Evolutionary conservation across 352 stramenopile species (phyloP).

Genomic region (Phytophthora boehmeriae): DNA sequence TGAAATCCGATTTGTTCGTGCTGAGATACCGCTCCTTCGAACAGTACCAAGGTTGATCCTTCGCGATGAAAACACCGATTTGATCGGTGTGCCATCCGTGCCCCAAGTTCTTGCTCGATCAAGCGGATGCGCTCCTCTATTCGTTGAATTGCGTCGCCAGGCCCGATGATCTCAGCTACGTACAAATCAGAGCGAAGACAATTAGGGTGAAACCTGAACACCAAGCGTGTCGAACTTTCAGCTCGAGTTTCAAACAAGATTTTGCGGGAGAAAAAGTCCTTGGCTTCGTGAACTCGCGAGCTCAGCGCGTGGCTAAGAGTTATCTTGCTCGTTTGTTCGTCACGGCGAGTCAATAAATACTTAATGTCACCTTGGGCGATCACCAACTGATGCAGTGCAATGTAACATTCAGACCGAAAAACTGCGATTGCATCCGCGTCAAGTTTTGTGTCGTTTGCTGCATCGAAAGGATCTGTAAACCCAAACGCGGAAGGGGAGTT

Average conservation of each 20-base stretch:
- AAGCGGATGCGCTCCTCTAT: constrained; percentile 69
- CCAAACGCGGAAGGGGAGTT: constrained; percentile 52
- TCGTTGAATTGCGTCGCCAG: constrained; percentile 61
- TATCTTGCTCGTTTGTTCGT: constrained; percentile 61
- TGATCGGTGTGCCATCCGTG: constrained; percentile 45
- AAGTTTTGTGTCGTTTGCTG: constrained; percentile 69
- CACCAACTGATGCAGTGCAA: constrained; percentile 69
- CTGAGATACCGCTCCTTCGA: constrained; percentile 72
- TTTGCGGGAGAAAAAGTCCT: constrained; percentile 74
- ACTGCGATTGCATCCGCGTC: constrained; percentile 41
- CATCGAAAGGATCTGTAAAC: constrained; percentile 66
- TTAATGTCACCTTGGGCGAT: constrained; percentile 65
- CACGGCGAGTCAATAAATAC: constrained; percentile 52
- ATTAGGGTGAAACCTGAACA: constrained; percentile 64
- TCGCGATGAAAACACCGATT: constrained; percentile 63
- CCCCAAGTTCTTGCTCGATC: constrained; percentile 71
- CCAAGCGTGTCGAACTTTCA: constrained; percentile 34
- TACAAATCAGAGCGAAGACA: constrained; percentile 68
- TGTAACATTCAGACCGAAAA: constrained; percentile 69
- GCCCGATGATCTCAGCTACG: constrained; percentile 69
- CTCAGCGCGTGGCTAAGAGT: constrained; percentile 80
- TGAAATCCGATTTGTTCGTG: constrained; percentile 73
- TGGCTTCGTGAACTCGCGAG: constrained; percentile 53
- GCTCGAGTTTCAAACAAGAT: constrained; percentile 59
- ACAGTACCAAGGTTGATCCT: constrained; percentile 69